Evolutionary conservation across 2,329 filamentous ascomycete genomes (phyloP).

Genomic region (Scopulariopsis brevicaulis): DNA sequence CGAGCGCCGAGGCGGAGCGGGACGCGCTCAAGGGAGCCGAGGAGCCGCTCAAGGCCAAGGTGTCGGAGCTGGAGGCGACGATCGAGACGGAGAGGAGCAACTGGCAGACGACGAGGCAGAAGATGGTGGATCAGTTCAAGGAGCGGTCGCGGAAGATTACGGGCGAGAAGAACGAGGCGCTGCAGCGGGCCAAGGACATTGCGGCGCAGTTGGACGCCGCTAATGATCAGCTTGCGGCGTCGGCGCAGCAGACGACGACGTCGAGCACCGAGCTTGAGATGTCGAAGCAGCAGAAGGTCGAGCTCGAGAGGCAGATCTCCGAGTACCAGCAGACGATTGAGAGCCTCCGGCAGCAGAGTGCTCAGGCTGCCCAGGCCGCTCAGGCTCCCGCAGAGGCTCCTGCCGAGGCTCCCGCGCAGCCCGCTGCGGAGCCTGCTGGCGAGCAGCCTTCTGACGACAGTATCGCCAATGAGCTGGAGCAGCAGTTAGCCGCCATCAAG

Average conservation of each 20-base stretch:
- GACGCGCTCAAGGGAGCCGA: slow-evolving; percentile 40
- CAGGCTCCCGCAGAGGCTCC: not conserved
- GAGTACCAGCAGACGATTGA: slow-evolving; percentile 30
- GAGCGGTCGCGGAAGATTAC: slow-evolving; percentile 43
- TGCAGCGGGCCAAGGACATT: slow-evolving; percentile 38
- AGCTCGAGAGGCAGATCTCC: slow-evolving; percentile 29
- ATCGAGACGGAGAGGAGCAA: slow-evolving; percentile 42
- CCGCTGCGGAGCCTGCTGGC: slow-evolving; percentile 14
- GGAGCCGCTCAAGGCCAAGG: slow-evolving; percentile 38
- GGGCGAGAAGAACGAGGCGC: slow-evolving; percentile 39
- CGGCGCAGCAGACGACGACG: slow-evolving; percentile 38
- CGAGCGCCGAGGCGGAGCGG: slow-evolving; percentile 53
- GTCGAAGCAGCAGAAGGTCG: slow-evolving; percentile 17
- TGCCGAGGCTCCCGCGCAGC: not conserved
- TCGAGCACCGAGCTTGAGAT: slow-evolving; percentile 25
- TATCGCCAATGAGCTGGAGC: slow-evolving; percentile 34
- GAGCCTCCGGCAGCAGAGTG: slow-evolving; percentile 21
- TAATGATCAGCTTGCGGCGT: slow-evolving; percentile 40
- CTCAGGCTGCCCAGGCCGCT: not conserved
- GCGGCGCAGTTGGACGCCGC: slow-evolving; percentile 36
- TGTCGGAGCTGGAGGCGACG: slow-evolving; percentile 37
- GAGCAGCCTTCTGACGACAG: slow-evolving; percentile 23
- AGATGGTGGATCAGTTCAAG: slow-evolving; percentile 52
- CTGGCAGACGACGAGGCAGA: slow-evolving; percentile 41
- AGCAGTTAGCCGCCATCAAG: slow-evolving; percentile 33